Evolutionary conservation across 1,284 basidiomycete genomes (phyloP).

Genomic region (Puccinia horiana): DNA sequence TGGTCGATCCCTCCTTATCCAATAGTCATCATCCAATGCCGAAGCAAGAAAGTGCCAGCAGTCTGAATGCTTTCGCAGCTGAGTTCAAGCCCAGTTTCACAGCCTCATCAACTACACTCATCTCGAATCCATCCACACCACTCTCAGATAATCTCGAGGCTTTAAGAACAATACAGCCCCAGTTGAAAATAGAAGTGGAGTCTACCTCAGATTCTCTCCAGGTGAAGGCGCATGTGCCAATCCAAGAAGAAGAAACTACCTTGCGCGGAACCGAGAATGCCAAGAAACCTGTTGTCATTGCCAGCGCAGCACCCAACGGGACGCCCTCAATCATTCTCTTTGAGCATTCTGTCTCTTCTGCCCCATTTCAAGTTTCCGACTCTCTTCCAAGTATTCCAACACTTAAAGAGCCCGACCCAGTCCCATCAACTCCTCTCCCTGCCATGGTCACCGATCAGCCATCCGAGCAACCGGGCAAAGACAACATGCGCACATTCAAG

Average conservation of each 20-base stretch:
- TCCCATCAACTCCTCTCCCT: not conserved
- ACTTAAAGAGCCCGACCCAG: not conserved
- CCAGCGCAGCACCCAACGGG: not conserved
- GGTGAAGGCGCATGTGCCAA: not conserved
- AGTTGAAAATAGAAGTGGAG: not conserved
- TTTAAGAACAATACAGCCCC: not conserved
- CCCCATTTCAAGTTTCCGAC: constrained; percentile 26
- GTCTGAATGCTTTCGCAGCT: constrained; percentile 41
- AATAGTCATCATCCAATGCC: not conserved
- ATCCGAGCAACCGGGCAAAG: constrained; percentile 45
- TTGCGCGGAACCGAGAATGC: not conserved
- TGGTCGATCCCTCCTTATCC: constrained; percentile 6
- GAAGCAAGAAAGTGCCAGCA: not conserved
- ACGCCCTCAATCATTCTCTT: constrained; percentile 16
- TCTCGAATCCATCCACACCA: not conserved
- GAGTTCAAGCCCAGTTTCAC: constrained; percentile 41
- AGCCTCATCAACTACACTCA: not conserved
- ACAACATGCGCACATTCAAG: constrained; percentile 48
- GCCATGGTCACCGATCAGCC: not conserved
- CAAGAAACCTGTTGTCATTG: not conserved
- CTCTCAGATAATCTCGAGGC: not conserved
- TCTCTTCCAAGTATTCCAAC: not conserved
- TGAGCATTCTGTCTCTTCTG: constrained; percentile 30
- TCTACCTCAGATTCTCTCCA: not conserved
- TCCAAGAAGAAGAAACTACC: not conserved